Evolutionary conservation across 306 rosid species (phyloP), one percentile per base, ranked within the genome.

Genomic region (Prinsepia uniflora): DNA sequence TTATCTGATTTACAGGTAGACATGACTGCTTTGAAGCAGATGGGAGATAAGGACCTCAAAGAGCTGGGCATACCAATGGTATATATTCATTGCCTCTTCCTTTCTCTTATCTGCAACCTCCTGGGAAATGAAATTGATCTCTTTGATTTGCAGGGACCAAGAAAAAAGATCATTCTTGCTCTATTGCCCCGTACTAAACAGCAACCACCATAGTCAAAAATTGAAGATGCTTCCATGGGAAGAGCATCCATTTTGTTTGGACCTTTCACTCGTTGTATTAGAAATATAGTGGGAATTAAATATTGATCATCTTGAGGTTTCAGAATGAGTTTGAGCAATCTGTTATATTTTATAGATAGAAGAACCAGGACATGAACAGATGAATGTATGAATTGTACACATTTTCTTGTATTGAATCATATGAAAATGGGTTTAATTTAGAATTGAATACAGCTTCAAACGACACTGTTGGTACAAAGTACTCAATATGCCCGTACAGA

Each of bases 1-100:
- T 65, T 39, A 4, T 39, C 66, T 71, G 67, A 48, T 68, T 74
- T 57, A 43, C 83, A 87, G 92, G 78, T 87, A 14, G 92, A 87
- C 82, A 87, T 87, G 86, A 63, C 80, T 73, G 84, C 81, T 42
- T 81, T 87, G 88, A 85, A 81, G 76, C 90, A 85, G 70, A 85
- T 83, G 92, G 86, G 85, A 13, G 92, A 87, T 13, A 81, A 83
- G 79, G 90, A 87, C 70, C 92, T 87, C 15, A 85, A 87, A 69
- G 90, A 87, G 75, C 53, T 87, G 84, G 92, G 92, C 40, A 81
- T 85, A 81, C 90, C 90, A 19, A 87, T 85, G 92, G 92, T 85
- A 85, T 84, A 83, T 12, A 22, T 40, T n/a, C 22, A 71, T 76
- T 70, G 76, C 24, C 60, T 13, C 40, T 39, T 22, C 30, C 14